phyloP scores from a whole-genome alignment of 805 yeast species.

The Millerago galiae region DNA sequence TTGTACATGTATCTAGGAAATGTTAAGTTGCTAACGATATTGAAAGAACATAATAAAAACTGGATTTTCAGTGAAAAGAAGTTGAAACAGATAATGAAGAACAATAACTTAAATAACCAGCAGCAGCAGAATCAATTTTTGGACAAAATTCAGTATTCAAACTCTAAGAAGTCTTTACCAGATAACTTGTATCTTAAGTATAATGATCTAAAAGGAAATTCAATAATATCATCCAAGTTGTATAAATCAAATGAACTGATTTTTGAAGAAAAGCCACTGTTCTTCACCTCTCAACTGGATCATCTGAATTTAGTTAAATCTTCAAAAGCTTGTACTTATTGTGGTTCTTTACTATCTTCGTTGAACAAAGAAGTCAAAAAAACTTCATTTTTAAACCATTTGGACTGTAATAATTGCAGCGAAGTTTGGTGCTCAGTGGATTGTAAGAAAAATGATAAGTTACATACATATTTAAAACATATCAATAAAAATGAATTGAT shows the following conservation, averaged over 20 bases:
- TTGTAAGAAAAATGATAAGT: constrained; percentile 49
- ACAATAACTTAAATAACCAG: constrained; percentile 45
- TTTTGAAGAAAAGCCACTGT: constrained; percentile 55
- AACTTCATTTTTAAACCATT: constrained; percentile 32
- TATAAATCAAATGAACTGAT: constrained; percentile 46
- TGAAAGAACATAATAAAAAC: constrained; percentile 44
- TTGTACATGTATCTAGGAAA: constrained; percentile 51
- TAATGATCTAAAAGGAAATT: constrained; percentile 54
- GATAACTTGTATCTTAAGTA: constrained; percentile 37
- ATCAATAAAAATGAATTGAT: constrained; percentile 31
- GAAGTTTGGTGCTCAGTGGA: constrained; percentile 64
- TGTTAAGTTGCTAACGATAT: constrained; percentile 42
- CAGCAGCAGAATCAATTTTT: constrained; percentile 43
- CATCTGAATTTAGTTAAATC: constrained; percentile 48
- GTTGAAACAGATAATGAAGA: constrained; percentile 45
- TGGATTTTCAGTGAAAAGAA: constrained; percentile 64
- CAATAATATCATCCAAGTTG: constrained; percentile 44
- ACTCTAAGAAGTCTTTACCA: constrained; percentile 33
- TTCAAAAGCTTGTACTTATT: constrained; percentile 67
- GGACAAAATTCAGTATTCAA: constrained; percentile 33
- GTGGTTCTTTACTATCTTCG: constrained; percentile 38
- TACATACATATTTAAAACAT: constrained; percentile 58
- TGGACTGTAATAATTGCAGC: constrained; percentile 58
- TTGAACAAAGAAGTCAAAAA: constrained; percentile 4
- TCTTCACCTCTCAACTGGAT: constrained; percentile 62